Conservation (phyloP, 257 asterid species). For the Apocynum venetum region DNA sequence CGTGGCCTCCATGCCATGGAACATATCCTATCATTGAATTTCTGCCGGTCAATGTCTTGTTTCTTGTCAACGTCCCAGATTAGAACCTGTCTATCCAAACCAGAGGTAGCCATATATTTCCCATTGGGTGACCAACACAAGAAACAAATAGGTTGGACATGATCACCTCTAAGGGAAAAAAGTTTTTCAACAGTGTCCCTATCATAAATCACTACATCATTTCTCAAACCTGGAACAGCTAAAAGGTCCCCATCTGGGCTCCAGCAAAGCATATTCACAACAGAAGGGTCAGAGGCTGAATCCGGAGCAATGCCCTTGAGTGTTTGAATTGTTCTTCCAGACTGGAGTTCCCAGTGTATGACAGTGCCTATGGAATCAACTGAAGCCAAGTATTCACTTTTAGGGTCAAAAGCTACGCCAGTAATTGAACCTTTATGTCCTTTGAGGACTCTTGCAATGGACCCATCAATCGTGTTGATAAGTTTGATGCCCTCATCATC, state of each 20-base stretch:
- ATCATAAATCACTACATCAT: conserved; percentile 91
- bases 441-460: conserved; percentile 86
- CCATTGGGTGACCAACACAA: conserved; percentile 98
- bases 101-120: conserved; percentile 92
- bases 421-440: conserved; percentile 90
- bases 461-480: conserved; percentile 86
- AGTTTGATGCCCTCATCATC: conserved; percentile 96
- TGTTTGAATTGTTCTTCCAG: conserved; percentile 70
- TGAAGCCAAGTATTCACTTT: conserved; percentile 83
- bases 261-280: conserved; percentile 70
- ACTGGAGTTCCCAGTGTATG: conserved; percentile 86
- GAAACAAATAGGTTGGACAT: conserved; percentile 70
- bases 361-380: conserved; percentile 83
- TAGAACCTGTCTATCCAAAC: conserved; percentile 74
- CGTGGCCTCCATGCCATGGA: conserved; percentile 92
- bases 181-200: conserved; percentile 94
- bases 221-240: conserved; percentile 92
- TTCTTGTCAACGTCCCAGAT: conserved; percentile 93
- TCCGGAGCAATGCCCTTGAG: conserved; percentile 82
- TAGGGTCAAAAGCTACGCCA: conserved; percentile 92
- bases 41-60: conserved; percentile 91
- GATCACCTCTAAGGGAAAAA: conserved; percentile 88
- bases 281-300: conserved; percentile 50
- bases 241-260: conserved; percentile 94
- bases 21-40: conserved; percentile 63